Evolutionary conservation across 352 stramenopile genomes (phyloP).

Genomic region (Phytophthora colocasiae): DNA sequence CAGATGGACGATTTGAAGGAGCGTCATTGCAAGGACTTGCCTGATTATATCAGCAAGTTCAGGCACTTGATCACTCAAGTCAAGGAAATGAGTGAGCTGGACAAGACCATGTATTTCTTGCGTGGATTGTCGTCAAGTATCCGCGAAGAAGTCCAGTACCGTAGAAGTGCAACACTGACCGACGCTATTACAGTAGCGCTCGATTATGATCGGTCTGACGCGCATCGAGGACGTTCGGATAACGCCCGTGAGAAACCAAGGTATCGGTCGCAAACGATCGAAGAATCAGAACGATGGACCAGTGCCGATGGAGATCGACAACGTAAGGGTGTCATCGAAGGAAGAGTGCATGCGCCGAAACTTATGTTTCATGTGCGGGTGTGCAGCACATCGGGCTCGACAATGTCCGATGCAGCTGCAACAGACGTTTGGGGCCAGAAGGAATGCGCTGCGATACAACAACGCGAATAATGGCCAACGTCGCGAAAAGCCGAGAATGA

Average conservation of each 20-base stretch:
- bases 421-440: constrained; percentile 4
- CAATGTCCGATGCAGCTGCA: constrained; percentile 8
- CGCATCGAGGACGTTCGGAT: background rate
- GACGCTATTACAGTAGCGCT: constrained; percentile 1
- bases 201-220: background rate
- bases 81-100: constrained; percentile 19
- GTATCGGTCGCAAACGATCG: constrained; percentile 15
- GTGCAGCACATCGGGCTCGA: constrained; percentile 1
- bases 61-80: constrained; percentile 14
- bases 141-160: constrained; percentile 16
- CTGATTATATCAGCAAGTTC: constrained; percentile 3
- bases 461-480: too few relatives aligned
- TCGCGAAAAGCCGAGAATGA: too few relatives aligned
- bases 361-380: constrained; percentile 22
- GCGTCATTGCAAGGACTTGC: constrained; percentile 13
- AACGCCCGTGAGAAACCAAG: constrained; percentile 7
- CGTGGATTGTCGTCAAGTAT: constrained; percentile 8
- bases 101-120: constrained; percentile 18
- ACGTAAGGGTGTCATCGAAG: constrained; percentile 13
- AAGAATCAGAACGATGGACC: constrained; percentile 7
- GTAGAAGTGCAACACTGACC: constrained; percentile 9
- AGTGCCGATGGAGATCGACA: constrained; percentile 22
- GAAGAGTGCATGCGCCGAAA: constrained; percentile 20
- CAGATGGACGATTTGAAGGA: constrained; percentile 18
- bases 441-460: background rate